Conservation (phyloP, 345 rosid species). For the Gossypioides kirkii region DNA sequence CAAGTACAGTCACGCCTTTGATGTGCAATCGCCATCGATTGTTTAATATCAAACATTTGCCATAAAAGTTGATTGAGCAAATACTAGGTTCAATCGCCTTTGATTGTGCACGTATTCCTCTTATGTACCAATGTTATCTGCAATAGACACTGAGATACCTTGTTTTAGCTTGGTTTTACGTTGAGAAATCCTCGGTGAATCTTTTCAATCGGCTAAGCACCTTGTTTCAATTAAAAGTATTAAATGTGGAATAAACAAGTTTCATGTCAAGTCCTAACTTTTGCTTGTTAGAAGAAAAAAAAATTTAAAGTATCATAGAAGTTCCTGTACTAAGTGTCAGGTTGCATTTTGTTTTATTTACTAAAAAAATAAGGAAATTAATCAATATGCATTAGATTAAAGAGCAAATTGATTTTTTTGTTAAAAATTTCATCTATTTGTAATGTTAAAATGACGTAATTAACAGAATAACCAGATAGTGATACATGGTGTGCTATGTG, state of each 20-base stretch:
- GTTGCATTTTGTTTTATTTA: rapidly evolving
- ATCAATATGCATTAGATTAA: too few species aligned
- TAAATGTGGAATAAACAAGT: neutral
- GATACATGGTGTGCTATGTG: too few species aligned
- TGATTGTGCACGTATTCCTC: neutral
- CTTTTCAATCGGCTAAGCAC: neutral
- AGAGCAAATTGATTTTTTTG: too few species aligned
- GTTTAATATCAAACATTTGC: neutral
- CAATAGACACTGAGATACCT: neutral
- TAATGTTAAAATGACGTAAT: too few species aligned
- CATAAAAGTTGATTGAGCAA: neutral
- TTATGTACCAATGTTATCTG: neutral
- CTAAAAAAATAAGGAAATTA: too few species aligned
- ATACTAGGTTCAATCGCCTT: neutral
- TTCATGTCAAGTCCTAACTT: neutral
- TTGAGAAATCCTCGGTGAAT: neutral
- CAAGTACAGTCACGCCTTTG: conserved; percentile 14
- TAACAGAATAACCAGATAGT: too few species aligned
- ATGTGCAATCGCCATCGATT: neutral
- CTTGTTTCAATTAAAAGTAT: neutral
- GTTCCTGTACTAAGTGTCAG: too few species aligned
- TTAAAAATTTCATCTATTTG: too few species aligned
- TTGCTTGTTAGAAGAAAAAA: neutral
- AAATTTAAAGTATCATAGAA: too few species aligned
- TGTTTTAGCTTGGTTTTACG: neutral